Evolutionary conservation across 345 rosid genomes (phyloP).

Genomic region (Brassica cretica): DNA sequence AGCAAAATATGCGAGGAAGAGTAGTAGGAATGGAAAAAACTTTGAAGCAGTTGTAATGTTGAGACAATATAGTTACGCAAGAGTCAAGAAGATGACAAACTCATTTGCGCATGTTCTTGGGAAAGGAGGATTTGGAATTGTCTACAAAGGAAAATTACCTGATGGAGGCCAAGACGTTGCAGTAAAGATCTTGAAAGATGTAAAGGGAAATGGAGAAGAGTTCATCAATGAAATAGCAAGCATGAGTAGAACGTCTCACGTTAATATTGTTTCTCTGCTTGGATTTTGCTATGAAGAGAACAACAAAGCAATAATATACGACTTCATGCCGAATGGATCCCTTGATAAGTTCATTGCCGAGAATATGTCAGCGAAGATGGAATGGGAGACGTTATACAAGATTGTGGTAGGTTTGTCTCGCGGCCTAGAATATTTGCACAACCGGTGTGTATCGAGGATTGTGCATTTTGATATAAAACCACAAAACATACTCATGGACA

Average conservation of each 20-base stretch:
- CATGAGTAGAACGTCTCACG: not conserved
- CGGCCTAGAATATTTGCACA: not conserved
- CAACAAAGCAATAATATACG: not conserved
- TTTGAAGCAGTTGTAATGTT: not conserved
- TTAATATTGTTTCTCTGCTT: not conserved
- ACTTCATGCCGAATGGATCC: not conserved
- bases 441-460: not conserved
- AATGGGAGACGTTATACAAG: not conserved
- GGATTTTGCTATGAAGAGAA: not conserved
- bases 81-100: not conserved
- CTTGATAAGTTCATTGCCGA: not conserved
- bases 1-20: not conserved
- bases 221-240: not conserved
- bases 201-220: not conserved
- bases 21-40: not conserved
- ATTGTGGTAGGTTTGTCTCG: not conserved
- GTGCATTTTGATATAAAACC: not conserved
- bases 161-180: not conserved
- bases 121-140: not conserved
- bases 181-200: not conserved
- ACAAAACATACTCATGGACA: not conserved
- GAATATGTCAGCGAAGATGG: not conserved
- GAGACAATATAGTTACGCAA: not conserved
- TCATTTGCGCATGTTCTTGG: not conserved
- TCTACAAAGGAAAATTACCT: not conserved